phyloP scores from a whole-genome alignment of 2,329 filamentous ascomycete species.

The Fusarium mexicanum region DNA sequence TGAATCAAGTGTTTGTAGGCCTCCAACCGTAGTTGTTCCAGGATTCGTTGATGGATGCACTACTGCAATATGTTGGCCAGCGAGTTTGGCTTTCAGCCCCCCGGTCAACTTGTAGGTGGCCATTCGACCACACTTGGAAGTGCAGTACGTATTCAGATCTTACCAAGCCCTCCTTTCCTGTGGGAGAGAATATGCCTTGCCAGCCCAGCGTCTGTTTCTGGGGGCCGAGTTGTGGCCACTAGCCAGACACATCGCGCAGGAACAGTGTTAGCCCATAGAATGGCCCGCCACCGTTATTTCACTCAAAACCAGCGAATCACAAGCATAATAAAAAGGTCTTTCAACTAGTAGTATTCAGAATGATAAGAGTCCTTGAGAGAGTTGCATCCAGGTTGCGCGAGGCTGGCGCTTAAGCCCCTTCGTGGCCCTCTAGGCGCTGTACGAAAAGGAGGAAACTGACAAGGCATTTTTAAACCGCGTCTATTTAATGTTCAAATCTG shows the following conservation, averaged over 20 bases:
- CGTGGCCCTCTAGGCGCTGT: not conserved
- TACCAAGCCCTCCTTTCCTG: too few relatives aligned
- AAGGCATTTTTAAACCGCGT: not conserved
- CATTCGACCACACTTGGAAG: not conserved
- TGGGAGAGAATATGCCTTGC: not conserved
- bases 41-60: not conserved
- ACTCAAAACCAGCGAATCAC: not conserved
- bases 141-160: too few relatives aligned
- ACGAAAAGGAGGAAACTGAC: not conserved
- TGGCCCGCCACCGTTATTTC: accelerated
- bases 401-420: not conserved
- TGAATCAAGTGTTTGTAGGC: not conserved
- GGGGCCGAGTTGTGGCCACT: not conserved
- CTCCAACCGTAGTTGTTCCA: not conserved
- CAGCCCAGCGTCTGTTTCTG: not conserved
- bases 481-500: accelerated
- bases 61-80: too few relatives aligned
- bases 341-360: not conserved
- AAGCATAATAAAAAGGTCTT: not conserved
- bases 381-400: accelerated
- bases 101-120: not conserved
- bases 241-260: not conserved
- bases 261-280: not conserved
- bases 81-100: not conserved
- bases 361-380: not conserved